phyloP scores from a whole-genome alignment of 176 grass and related monocot species.

The Secale cereale region DNA sequence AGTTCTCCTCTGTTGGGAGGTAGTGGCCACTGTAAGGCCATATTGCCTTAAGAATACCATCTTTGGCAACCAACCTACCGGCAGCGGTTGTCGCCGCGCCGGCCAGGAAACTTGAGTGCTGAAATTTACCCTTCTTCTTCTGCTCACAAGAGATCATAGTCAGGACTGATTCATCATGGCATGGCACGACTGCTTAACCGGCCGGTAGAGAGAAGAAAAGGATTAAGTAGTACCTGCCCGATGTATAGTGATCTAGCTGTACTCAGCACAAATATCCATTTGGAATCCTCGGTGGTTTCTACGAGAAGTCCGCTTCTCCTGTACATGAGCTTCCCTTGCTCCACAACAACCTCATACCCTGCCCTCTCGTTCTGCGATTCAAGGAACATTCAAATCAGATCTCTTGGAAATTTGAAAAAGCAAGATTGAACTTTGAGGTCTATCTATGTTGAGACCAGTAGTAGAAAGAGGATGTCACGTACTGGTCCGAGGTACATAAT shows the following conservation, averaged over 20 bases:
- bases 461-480: conserved; percentile 20
- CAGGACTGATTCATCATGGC: neutral
- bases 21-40: conserved; percentile 99
- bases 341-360: conserved; percentile 63
- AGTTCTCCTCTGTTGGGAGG: conserved; percentile 90
- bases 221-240: conserved; percentile 55
- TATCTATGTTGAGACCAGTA: neutral
- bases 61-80: conserved; percentile 75
- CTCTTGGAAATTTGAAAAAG: neutral
- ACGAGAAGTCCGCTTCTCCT: conserved; percentile 37
- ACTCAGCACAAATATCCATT: conserved; percentile 99
- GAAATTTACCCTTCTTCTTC: conserved; percentile 95
- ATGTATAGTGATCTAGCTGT: conserved; percentile 75
- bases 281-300: conserved; percentile 68
- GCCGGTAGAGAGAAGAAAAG: neutral
- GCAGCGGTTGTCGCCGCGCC: conserved; percentile 85
- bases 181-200: neutral
- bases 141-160: conserved; percentile 31
- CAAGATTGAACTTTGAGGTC: neutral
- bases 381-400: neutral
- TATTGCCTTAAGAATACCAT: conserved; percentile 79
- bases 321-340: conserved; percentile 65
- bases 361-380: conserved; percentile 57
- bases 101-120: conserved; percentile 95
- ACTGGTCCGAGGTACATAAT: conserved; percentile 94